phyloP scores from a whole-genome alignment of 306 rosid species.

The Mimosa bimucronata region DNA sequence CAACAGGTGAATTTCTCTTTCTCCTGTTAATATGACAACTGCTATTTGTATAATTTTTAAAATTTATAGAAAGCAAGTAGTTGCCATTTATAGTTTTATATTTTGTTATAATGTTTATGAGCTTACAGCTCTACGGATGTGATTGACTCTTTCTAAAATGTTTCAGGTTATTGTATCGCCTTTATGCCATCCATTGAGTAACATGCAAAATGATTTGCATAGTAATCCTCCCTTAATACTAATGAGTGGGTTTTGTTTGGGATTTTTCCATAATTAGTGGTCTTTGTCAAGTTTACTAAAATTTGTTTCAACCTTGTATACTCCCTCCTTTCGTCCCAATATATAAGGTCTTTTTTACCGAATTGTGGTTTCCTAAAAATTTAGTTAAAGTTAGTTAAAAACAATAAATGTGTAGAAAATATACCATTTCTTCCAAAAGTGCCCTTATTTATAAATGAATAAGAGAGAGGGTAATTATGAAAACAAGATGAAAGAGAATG shows the following conservation, averaged over 20 bases:
- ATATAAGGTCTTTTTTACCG: too few relatives aligned
- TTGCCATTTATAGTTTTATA: background rate
- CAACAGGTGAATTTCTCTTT: slow-evolving; percentile 54
- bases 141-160: background rate
- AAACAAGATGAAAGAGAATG: too few relatives aligned
- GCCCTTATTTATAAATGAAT: too few relatives aligned
- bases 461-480: too few relatives aligned
- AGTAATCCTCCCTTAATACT: background rate
- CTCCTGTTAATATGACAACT: slow-evolving; percentile 6
- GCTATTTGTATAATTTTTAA: background rate
- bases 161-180: background rate
- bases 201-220: background rate
- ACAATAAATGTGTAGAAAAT: too few relatives aligned
- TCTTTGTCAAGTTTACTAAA: background rate
- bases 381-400: too few relatives aligned
- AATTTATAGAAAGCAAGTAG: background rate
- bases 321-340: too few relatives aligned
- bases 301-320: background rate
- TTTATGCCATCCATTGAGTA: background rate
- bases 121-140: background rate
- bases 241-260: background rate
- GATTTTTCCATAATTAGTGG: background rate
- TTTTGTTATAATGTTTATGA: background rate
- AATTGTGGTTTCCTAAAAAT: too few relatives aligned
- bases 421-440: too few relatives aligned